Base-by-base conservation (phyloP, 106 monocot species). In the Platanthera zijinensis region DNA sequence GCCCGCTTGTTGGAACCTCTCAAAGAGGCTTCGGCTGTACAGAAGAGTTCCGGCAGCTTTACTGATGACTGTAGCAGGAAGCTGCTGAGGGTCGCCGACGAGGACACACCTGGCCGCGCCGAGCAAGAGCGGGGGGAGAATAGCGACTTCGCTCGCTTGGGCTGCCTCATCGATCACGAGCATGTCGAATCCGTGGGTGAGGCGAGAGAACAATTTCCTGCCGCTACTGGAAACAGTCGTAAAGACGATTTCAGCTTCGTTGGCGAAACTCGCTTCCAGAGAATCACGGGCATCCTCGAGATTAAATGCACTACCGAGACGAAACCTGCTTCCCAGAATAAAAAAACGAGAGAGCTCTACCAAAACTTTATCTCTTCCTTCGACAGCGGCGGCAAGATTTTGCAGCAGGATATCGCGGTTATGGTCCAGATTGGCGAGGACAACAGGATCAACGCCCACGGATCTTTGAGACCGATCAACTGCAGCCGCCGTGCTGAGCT, bases 81-180 rank as follows among this genome's bases (percentile, higher is more conserved):
- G 89, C 74, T 99, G 97, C 78, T 99, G 97, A 7, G 97, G 97
- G 75, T 99, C 97, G 69, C 97, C 97, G 75, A 99, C 97, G 52
- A 99, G 80, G 52, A 99, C 97, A 80, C 97, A 99, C 32, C 94
- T 81, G 6, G 97, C 91, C 10, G 97, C 97, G 79, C 97, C 97
- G 17, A 99, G 94, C 10, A 94, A 83, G 10, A 99, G 85, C 1
- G 97, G 97, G 45, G 97, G 97, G 75, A 99, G 91, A 18, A 94
- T 69, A 45, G 89, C 97, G 19, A 99, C 89, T 80, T 99, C 97
- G 84, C 97, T 99, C 18, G 97, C 97, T 77, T 99, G 97, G 51
- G 97, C 97, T 5, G 97, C 97, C 79, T 99, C 97, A 82, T 99
- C 97, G 51, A 99, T 99, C 52, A 99, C 97, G 14, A 99, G 91